Evolutionary conservation across 2,329 filamentous ascomycete genomes (phyloP).

Genomic region (Bimuria novae-zelandiae): DNA sequence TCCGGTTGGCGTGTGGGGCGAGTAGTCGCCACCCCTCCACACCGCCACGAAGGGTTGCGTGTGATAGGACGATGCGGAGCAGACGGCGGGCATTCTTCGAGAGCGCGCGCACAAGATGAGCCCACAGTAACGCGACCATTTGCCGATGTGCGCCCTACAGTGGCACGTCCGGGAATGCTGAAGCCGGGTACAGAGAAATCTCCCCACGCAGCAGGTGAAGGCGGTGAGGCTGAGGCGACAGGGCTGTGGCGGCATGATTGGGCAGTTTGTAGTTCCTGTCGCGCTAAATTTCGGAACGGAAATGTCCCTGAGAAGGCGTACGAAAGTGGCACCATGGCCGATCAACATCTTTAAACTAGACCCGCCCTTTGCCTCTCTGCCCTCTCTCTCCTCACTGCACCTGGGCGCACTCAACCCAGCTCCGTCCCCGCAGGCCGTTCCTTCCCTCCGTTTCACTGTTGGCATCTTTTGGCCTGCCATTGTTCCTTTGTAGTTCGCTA

Average conservation of each 20-base stretch:
- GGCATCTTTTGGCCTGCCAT: not conserved
- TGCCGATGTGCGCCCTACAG: slow-evolving; percentile 5
- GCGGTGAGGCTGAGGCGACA: not conserved
- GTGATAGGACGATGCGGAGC: not conserved
- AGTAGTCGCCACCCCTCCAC: not conserved
- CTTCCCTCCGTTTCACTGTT: slow-evolving; percentile 4
- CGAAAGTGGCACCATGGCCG: slow-evolving; percentile 32
- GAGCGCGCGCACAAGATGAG: not conserved
- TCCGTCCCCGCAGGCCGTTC: slow-evolving; percentile 20
- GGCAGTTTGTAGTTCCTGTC: too few species aligned
- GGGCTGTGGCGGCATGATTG: not conserved
- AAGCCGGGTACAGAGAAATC: slow-evolving; percentile 14
- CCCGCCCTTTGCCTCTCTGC: slow-evolving; percentile 29
- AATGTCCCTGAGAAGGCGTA: slow-evolving; percentile 20
- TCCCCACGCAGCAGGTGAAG: slow-evolving; percentile 13
- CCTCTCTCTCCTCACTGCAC: slow-evolving; percentile 23
- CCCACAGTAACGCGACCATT: slow-evolving; percentile 8
- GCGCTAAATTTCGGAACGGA: slow-evolving; percentile 23
- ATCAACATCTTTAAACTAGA: slow-evolving; percentile 35
- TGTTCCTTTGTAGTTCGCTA: slow-evolving; percentile 20
- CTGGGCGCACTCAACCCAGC: slow-evolving; percentile 15
- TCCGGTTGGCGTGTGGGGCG: too few species aligned
- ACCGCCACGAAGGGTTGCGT: slow-evolving; percentile 7
- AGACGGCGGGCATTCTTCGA: not conserved
- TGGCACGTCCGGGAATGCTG: slow-evolving; percentile 10